Evolutionary conservation across 2,329 filamentous ascomycete genomes (phyloP).

Genomic region (Curvularia sp.): DNA sequence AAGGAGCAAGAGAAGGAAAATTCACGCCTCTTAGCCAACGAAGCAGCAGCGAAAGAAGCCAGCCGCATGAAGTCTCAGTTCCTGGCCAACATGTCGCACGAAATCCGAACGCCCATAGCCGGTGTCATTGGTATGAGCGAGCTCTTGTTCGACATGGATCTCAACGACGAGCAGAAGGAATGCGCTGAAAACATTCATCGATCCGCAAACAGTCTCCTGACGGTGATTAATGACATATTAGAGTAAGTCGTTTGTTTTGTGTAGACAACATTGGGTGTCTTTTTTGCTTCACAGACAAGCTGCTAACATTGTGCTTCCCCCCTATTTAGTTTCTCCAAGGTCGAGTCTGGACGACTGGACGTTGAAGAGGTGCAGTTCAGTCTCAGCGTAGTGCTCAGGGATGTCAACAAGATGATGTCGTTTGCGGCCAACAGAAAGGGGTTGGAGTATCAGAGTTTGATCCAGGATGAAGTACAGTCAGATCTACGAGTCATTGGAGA

Average conservation of each 20-base stretch:
- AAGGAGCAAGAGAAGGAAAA: conserved; percentile 73
- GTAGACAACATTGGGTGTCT: background rate
- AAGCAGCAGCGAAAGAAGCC: conserved; percentile 79
- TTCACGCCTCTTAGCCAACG: conserved; percentile 73
- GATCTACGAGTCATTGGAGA: conserved; percentile 86
- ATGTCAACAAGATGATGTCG: conserved; percentile 85
- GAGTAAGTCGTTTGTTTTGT: conserved; percentile 54
- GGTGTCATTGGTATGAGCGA: conserved; percentile 84
- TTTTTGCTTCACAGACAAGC: background rate
- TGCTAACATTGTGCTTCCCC: background rate
- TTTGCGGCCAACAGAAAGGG: conserved; percentile 84
- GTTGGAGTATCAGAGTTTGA: conserved; percentile 72
- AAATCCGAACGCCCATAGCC: conserved; percentile 79
- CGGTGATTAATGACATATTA: conserved; percentile 89
- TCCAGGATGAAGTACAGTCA: conserved; percentile 67
- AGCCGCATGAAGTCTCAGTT: conserved; percentile 82
- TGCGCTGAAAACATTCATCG: conserved; percentile 80
- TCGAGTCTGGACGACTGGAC: conserved; percentile 77
- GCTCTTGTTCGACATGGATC: conserved; percentile 70
- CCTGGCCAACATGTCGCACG: conserved; percentile 81
- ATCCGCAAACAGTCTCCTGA: conserved; percentile 80
- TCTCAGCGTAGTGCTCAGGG: conserved; percentile 73
- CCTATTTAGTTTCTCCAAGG: conserved; percentile 71
- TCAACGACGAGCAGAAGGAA: conserved; percentile 75
- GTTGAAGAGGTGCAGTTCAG: conserved; percentile 84